These are phyloP conservation scores for Penstemon davidsonii DNA, from an alignment of 257 asterid genomes.

Conservation along the genomic window DNA sequence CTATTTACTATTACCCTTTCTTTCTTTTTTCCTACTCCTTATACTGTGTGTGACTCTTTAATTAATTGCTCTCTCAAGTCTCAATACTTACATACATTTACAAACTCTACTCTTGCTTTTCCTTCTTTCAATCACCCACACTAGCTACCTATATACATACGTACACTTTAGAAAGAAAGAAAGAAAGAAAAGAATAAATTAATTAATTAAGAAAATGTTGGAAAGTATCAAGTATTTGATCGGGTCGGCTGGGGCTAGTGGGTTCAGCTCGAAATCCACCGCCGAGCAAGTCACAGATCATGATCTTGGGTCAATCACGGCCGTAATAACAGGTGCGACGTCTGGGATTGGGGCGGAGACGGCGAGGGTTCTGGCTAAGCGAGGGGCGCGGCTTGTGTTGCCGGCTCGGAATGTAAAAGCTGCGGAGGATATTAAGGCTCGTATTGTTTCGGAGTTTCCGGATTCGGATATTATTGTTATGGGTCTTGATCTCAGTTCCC, in stretches of 20 bases:
- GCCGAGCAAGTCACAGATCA: constrained; percentile 75
- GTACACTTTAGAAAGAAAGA: too few species aligned
- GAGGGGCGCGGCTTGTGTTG: constrained; percentile 80
- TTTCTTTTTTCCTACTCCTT: too few species aligned
- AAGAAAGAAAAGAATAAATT: too few species aligned
- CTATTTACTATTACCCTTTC: constrained; percentile 16
- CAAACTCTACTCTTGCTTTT: too few species aligned
- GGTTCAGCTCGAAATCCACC: constrained; percentile 78
- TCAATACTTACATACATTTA: too few species aligned
- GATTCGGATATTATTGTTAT: constrained; percentile 62
- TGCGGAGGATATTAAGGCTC: constrained; percentile 73
- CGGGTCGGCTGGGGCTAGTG: constrained; percentile 80
- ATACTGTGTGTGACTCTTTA: too few species aligned
- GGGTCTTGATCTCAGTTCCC: constrained; percentile 87
- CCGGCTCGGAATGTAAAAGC: constrained; percentile 79
- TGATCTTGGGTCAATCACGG: constrained; percentile 65
- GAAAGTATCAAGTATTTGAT: constrained; percentile 72
- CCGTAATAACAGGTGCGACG: constrained; percentile 95
- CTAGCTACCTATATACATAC: too few species aligned
- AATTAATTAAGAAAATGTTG: constrained; percentile 48
- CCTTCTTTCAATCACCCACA: too few species aligned
- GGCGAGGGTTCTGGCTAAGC: constrained; percentile 77
- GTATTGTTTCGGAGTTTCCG: constrained; percentile 68
- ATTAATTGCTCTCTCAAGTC: too few species aligned
- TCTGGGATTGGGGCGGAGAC: constrained; percentile 97